These are phyloP conservation scores for Escovopsis sp. DNA, from an alignment of 2,329 filamentous ascomycete species.

Conservation along the genomic window DNA sequence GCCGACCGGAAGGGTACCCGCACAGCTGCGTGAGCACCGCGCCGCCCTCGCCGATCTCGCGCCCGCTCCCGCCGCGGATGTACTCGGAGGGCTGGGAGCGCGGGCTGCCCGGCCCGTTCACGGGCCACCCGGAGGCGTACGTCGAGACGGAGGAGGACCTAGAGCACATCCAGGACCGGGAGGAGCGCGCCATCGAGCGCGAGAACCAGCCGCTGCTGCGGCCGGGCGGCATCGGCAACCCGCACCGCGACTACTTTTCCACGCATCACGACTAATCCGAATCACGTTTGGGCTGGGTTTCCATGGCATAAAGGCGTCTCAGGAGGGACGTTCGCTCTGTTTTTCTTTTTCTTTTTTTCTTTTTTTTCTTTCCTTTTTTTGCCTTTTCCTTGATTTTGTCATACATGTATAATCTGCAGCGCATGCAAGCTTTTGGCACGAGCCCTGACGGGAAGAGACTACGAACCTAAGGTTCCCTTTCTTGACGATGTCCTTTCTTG, in stretches of 20 bases:
- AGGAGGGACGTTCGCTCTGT: neutral
- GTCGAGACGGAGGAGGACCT: slow-evolving; percentile 37
- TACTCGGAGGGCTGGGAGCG: slow-evolving; percentile 38
- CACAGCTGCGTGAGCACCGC: slow-evolving; percentile 12
- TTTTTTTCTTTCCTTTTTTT: too few relatives aligned
- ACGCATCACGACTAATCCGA: slow-evolving; percentile 5
- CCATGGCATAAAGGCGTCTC: neutral
- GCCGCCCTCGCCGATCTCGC: slow-evolving; percentile 16
- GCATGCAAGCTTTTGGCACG: too few relatives aligned
- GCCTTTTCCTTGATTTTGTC: too few relatives aligned
- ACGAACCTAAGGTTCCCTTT: too few relatives aligned
- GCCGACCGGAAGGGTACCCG: slow-evolving; percentile 17
- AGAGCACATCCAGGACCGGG: slow-evolving; percentile 33
- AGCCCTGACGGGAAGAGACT: too few relatives aligned
- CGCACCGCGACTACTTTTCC: slow-evolving; percentile 25
- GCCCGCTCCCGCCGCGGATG: slow-evolving; percentile 26
- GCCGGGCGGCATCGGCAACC: slow-evolving; percentile 35
- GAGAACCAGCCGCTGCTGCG: slow-evolving; percentile 36
- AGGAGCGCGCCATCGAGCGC: slow-evolving; percentile 34
- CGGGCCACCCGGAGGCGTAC: slow-evolving; percentile 36
- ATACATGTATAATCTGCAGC: too few relatives aligned
- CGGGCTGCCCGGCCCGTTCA: slow-evolving; percentile 34
- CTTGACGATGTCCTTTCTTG: too few relatives aligned
- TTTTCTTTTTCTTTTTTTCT: too few relatives aligned
- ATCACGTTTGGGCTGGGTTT: slow-evolving; percentile 6